phyloP scores from a whole-genome alignment of 805 yeast genomes.

The Starmerella geochares region DNA sequence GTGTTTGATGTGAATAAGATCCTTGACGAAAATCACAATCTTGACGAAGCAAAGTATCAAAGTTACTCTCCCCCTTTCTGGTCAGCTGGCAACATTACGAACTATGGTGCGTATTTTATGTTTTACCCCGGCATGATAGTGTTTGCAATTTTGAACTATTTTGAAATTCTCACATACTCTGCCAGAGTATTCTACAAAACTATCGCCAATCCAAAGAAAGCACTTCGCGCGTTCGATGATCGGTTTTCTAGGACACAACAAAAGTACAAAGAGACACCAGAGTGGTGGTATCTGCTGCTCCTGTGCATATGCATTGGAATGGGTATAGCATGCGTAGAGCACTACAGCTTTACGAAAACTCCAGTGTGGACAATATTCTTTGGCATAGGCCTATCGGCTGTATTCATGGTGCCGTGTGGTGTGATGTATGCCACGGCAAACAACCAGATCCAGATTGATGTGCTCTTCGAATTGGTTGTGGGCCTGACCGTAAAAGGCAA shows the following conservation, averaged over 20 bases:
- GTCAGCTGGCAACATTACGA: constrained; percentile 50
- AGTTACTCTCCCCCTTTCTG: constrained; percentile 56
- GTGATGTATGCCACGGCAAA: constrained; percentile 43
- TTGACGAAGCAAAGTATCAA: constrained; percentile 42
- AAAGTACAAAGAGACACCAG: constrained; percentile 36
- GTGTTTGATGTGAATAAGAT: constrained; percentile 38
- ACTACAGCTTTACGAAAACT: constrained; percentile 33
- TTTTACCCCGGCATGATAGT: constrained; percentile 46
- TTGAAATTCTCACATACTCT: background rate
- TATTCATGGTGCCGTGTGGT: constrained; percentile 44
- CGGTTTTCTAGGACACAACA: constrained; percentile 52
- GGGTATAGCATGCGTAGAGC: constrained; percentile 38
- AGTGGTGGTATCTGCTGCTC: constrained; percentile 17
- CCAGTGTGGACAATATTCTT: constrained; percentile 6
- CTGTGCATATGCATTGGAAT: constrained; percentile 37
- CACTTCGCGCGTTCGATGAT: constrained; percentile 35
- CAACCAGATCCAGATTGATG: constrained; percentile 40
- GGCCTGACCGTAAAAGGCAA: constrained; percentile 50
- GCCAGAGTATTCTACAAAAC: background rate
- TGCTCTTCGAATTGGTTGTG: constrained; percentile 40
- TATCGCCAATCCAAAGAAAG: constrained; percentile 23
- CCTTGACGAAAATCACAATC: constrained; percentile 34
- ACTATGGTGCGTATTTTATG: constrained; percentile 47
- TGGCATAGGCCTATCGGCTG: constrained; percentile 38
- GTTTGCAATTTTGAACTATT: constrained; percentile 39